Evolutionary conservation across 306 rosid genomes (phyloP).

Genomic region (Vigna nakashimae): DNA sequence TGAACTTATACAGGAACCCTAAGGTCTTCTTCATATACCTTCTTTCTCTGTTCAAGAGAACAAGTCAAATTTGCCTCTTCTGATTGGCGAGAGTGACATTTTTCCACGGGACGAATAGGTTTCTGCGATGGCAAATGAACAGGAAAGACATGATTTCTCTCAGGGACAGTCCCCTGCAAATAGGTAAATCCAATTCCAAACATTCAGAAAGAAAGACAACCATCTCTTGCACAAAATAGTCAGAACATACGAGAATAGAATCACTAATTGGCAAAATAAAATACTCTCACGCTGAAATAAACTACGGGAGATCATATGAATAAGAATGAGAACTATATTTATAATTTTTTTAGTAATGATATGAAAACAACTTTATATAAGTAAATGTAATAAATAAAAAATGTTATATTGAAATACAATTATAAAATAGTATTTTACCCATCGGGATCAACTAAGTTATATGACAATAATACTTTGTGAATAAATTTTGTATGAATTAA

Average conservation of each 20-base stretch:
- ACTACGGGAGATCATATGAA: constrained; percentile 6
- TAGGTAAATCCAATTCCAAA: constrained; percentile 22
- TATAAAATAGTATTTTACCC: too few relatives aligned
- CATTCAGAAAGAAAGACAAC: constrained; percentile 37
- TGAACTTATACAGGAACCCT: constrained; percentile 77
- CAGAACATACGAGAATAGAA: background rate
- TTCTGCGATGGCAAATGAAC: constrained; percentile 50
- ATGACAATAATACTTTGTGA: too few relatives aligned
- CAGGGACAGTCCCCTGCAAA: constrained; percentile 68
- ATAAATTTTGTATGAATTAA: too few relatives aligned
- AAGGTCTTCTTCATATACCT: constrained; percentile 77
- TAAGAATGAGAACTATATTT: too few relatives aligned
- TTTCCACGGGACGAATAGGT: constrained; percentile 56
- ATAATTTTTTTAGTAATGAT: too few relatives aligned
- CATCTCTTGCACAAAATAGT: constrained; percentile 11
- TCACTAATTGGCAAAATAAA: constrained; percentile 9
- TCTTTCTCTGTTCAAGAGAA: constrained; percentile 63
- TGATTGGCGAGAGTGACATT: constrained; percentile 48
- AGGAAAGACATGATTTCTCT: constrained; percentile 60
- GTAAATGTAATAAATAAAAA: too few relatives aligned
- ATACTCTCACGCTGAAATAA: constrained; percentile 5
- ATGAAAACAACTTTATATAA: too few relatives aligned
- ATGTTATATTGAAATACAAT: too few relatives aligned
- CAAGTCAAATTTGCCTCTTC: constrained; percentile 53
- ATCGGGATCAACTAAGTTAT: too few relatives aligned